phyloP scores from a whole-genome alignment of 352 stramenopile genomes.

The Phytophthora litchii region DNA sequence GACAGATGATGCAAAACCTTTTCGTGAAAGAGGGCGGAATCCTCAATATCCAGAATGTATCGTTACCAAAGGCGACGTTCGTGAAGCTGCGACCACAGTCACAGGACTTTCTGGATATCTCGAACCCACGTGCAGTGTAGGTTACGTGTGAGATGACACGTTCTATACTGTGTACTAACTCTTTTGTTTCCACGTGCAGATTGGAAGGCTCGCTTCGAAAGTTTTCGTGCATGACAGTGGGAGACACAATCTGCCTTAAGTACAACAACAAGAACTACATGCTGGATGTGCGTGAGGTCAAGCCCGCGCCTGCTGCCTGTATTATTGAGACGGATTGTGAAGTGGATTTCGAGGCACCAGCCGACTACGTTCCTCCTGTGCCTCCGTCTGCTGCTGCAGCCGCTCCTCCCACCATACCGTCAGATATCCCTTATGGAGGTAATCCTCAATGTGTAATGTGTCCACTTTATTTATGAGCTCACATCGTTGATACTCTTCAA shows the following conservation, averaged over 20 bases:
- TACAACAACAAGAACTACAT: conserved; percentile 99
- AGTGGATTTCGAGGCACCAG: conserved; percentile 98
- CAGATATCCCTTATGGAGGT: conserved; percentile 70
- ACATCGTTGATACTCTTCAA: not conserved
- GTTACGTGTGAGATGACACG: conserved; percentile 41
- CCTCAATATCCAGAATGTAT: conserved; percentile 96
- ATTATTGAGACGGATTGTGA: conserved; percentile 99
- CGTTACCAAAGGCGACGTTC: conserved; percentile 96
- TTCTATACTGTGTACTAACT: conserved; percentile 5
- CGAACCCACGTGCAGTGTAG: conserved; percentile 97
- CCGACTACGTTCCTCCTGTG: conserved; percentile 74
- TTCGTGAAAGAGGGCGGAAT: conserved; percentile 94
- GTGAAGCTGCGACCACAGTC: conserved; percentile 99
- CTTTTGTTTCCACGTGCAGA: conserved; percentile 33
- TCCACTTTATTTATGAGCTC: not conserved
- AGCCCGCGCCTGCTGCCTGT: conserved; percentile 94
- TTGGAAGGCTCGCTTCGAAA: conserved; percentile 83
- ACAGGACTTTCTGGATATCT: conserved; percentile 99
- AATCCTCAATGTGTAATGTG: conserved; percentile 6
- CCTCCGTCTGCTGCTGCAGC: conserved; percentile 24
- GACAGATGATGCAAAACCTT: conserved; percentile 99
- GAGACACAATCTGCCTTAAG: conserved; percentile 98
- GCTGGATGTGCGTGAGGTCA: conserved; percentile 97
- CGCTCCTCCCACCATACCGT: conserved; percentile 41
- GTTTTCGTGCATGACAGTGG: conserved; percentile 98